Conservation (phyloP, 2,329 filamentous ascomycete genomes). For the Botrytis tulipae region DNA sequence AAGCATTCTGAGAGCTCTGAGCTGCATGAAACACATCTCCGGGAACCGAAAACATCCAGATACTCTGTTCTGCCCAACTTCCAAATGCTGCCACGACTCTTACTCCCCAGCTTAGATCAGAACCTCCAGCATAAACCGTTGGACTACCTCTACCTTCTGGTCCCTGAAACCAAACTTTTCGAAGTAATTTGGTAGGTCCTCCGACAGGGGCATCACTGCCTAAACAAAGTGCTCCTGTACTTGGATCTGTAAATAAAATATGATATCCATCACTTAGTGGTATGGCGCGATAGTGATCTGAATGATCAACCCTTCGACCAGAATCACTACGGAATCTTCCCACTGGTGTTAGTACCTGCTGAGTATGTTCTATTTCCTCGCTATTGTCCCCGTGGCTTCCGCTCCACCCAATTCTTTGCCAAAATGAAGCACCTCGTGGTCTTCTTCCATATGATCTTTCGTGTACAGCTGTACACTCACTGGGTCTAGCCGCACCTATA, state of each 20-base stretch:
- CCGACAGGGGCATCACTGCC: conserved; percentile 58
- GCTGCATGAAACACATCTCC: conserved; percentile 51
- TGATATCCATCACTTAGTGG: conserved; percentile 65
- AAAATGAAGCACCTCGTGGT: conserved; percentile 31
- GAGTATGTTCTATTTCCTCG: conserved; percentile 18
- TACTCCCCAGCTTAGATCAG: conserved; percentile 57
- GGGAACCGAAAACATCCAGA: conserved; percentile 62
- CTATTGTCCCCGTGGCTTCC: conserved; percentile 21
- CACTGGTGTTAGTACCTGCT: conserved; percentile 22
- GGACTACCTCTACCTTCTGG: conserved; percentile 43
- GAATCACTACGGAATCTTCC: conserved; percentile 26
- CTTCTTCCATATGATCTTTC: conserved; percentile 33
- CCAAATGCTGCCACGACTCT: conserved; percentile 58
- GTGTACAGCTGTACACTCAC: conserved; percentile 33
- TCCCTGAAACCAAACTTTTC: conserved; percentile 54
- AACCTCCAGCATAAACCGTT: conserved; percentile 53
- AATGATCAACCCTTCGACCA: conserved; percentile 31
- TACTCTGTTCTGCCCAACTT: conserved; percentile 41
- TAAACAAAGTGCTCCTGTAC: conserved; percentile 54
- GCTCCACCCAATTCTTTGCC: conserved; percentile 29
- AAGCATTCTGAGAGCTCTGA: conserved; percentile 24
- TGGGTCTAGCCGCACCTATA: conserved; percentile 45
- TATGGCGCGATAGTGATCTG: conserved; percentile 62
- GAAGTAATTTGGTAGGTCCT: conserved; percentile 55
- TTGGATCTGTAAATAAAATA: conserved; percentile 62